Conservation (phyloP, 1,284 basidiomycete genomes). For the Puccinia coronata region DNA sequence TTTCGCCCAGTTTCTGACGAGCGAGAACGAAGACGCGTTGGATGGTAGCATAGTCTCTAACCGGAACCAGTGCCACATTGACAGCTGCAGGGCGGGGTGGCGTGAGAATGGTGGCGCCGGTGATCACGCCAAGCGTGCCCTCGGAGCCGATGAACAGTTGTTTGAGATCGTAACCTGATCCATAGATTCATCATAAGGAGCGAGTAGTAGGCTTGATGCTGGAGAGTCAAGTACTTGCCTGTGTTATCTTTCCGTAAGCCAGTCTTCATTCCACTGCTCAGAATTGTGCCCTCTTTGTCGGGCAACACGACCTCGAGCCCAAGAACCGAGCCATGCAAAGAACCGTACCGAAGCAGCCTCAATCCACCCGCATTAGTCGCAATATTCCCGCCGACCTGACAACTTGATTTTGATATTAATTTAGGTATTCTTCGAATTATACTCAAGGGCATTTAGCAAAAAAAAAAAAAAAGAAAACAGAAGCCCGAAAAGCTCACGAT, state of each 20-base stretch:
- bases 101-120: constrained; percentile 92
- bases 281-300: constrained; percentile 78
- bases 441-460: neutral
- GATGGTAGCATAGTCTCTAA: constrained; percentile 64
- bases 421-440: neutral
- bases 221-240: constrained; percentile 63
- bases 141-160: constrained; percentile 98
- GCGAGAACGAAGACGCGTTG: constrained; percentile 64
- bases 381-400: constrained; percentile 97
- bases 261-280: constrained; percentile 66
- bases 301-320: constrained; percentile 97
- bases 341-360: constrained; percentile 89
- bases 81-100: constrained; percentile 74
- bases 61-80: constrained; percentile 65
- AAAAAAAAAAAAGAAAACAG: no score
- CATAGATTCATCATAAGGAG: neutral
- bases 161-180: constrained; percentile 90
- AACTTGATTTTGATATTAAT: constrained; percentile 63
- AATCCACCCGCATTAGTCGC: constrained; percentile 97
- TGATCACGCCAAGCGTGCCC: constrained; percentile 92
- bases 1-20: constrained; percentile 79
- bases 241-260: constrained; percentile 94
- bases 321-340: constrained; percentile 89
- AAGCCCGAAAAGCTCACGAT: constrained; percentile 66
- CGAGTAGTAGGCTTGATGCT: neutral